Evolutionary conservation across 306 rosid genomes (phyloP).

Genomic region (Prunus mongolica): DNA sequence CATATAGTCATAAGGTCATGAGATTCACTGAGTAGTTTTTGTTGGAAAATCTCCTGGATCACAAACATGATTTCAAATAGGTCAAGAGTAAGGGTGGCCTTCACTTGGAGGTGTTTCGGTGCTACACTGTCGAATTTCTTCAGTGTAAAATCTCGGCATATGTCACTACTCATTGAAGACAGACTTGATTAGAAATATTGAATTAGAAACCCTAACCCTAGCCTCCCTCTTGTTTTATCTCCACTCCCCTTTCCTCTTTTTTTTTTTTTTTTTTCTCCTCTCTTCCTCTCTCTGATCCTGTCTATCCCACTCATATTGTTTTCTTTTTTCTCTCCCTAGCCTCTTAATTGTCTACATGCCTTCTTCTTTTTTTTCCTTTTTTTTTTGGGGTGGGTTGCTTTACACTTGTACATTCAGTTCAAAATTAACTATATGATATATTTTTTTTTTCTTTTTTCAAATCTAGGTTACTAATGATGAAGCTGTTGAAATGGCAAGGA

Average conservation of each 20-base stretch:
- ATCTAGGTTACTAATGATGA: conserved; percentile 73
- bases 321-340: neutral
- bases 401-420: neutral
- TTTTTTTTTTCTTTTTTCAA: neutral
- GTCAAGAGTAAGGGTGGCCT: no score
- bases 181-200: neutral
- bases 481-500: conserved; percentile 89
- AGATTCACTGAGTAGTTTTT: no score
- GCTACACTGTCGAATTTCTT: no score
- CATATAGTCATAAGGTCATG: no score
- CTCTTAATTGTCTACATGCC: neutral
- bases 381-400: neutral
- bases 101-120: no score
- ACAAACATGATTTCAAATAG: neutral
- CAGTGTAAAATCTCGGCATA: no score
- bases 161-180: no score
- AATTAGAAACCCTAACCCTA: neutral
- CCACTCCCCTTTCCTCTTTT: neutral
- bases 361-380: neutral
- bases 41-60: neutral
- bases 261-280: neutral
- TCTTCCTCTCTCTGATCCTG: neutral
- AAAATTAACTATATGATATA: neutral
- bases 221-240: neutral
- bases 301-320: neutral